A percentile compares a stretch with the other conserved stretches of the same genome.
These are phyloP conservation scores for Pseudofabraea citricarpa DNA, from an alignment of 2,329 filamentous ascomycete genomes.

Conservation along the genomic window DNA sequence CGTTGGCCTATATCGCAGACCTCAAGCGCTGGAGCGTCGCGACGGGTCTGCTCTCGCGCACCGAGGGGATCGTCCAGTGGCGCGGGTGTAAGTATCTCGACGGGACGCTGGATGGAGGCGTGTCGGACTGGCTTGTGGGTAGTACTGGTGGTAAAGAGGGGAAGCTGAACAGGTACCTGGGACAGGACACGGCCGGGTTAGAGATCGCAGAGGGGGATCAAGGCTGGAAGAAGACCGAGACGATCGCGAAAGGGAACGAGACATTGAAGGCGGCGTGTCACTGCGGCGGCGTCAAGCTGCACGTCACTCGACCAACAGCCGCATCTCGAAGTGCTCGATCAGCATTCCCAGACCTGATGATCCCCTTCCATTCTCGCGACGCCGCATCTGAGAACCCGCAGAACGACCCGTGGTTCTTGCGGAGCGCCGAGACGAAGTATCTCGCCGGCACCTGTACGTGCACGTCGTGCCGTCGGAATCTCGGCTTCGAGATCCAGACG, in stretches of 20 bases:
- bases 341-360: constrained; percentile 47
- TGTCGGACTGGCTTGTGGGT: constrained; percentile 35
- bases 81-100: constrained; percentile 22
- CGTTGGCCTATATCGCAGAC: constrained; percentile 25
- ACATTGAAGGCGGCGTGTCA: constrained; percentile 43
- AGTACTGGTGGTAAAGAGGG: constrained; percentile 9
- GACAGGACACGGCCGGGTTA: constrained; percentile 6
- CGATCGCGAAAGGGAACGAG: constrained; percentile 1
- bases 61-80: constrained; percentile 22
- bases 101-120: constrained; percentile 49
- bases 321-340: constrained; percentile 40
- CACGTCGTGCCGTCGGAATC: constrained; percentile 52
- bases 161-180: constrained; percentile 10
- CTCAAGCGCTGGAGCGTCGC: constrained; percentile 25
- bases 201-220: constrained; percentile 1
- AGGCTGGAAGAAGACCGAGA: neutral
- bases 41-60: constrained; percentile 28
- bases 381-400: constrained; percentile 37
- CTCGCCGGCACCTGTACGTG: constrained; percentile 58
- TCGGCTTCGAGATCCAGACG: constrained; percentile 58
- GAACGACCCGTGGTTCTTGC: constrained; percentile 13
- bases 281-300: constrained; percentile 51
- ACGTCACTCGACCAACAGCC: constrained; percentile 48
- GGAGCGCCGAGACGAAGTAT: constrained; percentile 39
- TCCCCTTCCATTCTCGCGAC: constrained; percentile 37